These are phyloP conservation scores for Suillus paluster DNA, from an alignment of 768 basidiomycete genomes.

Conservation along the genomic window DNA sequence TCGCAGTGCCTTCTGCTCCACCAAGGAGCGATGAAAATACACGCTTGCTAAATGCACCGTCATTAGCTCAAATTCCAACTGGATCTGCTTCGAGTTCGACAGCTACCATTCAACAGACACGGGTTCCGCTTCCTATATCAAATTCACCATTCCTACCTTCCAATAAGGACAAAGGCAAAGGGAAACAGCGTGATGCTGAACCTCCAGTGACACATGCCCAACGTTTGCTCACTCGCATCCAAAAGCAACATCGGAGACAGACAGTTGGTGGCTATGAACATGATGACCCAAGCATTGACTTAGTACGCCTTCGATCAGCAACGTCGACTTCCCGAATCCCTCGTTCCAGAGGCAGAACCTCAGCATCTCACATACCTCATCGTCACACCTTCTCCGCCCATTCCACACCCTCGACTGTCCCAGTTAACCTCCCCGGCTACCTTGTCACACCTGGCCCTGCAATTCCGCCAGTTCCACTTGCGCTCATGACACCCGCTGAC, in stretches of 20 bases:
- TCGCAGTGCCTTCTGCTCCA: neutral
- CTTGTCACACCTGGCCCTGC: neutral
- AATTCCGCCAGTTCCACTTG: slow-evolving; percentile 1
- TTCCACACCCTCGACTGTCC: slow-evolving; percentile 8
- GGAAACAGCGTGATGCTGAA: neutral
- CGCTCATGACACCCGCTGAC: slow-evolving; percentile 14
- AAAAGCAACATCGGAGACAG: slow-evolving; percentile 12
- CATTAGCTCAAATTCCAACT: neutral
- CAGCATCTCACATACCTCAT: neutral
- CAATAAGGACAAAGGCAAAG: slow-evolving; percentile 1
- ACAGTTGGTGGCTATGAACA: slow-evolving; percentile 11
- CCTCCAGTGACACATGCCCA: neutral
- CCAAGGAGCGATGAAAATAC: neutral
- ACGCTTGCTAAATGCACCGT: neutral
- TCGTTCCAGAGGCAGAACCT: neutral
- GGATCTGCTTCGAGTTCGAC: neutral
- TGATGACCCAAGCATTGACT: slow-evolving; percentile 27
- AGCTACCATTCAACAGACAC: neutral
- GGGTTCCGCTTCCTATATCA: neutral
- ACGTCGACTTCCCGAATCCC: neutral
- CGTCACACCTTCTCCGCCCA: slow-evolving; percentile 26
- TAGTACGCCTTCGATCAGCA: slow-evolving; percentile 23
- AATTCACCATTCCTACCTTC: neutral
- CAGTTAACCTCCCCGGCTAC: slow-evolving; percentile 1
- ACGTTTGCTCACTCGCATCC: neutral